Base-by-base conservation (phyloP, 352 stramenopile species). In the Pythium volutum region DNA sequence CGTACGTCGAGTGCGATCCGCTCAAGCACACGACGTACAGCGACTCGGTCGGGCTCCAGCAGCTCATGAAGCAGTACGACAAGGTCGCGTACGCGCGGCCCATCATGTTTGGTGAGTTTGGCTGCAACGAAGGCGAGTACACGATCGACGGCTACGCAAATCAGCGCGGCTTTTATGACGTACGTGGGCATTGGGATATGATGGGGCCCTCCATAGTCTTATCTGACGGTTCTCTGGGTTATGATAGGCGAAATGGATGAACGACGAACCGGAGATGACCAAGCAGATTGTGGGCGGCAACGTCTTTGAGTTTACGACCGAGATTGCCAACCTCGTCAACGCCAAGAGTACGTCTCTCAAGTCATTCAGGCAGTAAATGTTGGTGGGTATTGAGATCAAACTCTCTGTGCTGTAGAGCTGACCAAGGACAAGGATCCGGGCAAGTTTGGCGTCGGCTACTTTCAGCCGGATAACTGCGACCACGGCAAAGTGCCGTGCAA, bases 221-320 rank as follows among this genome's bases (percentile, higher is more conserved):
- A 53, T n/a, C 27, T 3, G n/a, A 27, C 15, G 31, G 1, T 1
- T 22, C 22, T 6, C 22, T 56, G 29, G 41, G 3, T 25, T 47
- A 15, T 5, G 26, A 15, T 50, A 89, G 79, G 84, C 84, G 18
- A 91, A 88, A 61, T 93, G 84, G 84, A 93, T 93, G 81, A 93
- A 93, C 64, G 77, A 87, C 29, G 83, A 91, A 49, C 20, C 66
- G 7, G 79, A 84, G 26, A 91, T 93, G 84, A 88, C 75, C 10
- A 72, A 73, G 18, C 70, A 87, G 29, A 84, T 91, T 47, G 76
- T 90, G 22, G 84, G 84, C 20, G 84, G 84, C 55, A 90, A 89
- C 47, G 84, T 89, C 1, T 93, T 91, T 29, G 84, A 93, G 71
- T 93, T 90, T 39, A 80, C 75, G 4, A 89, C 81, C 2, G 84